A percentile compares a stretch with the other conserved stretches of the same genome.
Evolutionary conservation across 2,329 filamentous ascomycete species (phyloP).

Genomic region (Sphaceloma murrayae): DNA sequence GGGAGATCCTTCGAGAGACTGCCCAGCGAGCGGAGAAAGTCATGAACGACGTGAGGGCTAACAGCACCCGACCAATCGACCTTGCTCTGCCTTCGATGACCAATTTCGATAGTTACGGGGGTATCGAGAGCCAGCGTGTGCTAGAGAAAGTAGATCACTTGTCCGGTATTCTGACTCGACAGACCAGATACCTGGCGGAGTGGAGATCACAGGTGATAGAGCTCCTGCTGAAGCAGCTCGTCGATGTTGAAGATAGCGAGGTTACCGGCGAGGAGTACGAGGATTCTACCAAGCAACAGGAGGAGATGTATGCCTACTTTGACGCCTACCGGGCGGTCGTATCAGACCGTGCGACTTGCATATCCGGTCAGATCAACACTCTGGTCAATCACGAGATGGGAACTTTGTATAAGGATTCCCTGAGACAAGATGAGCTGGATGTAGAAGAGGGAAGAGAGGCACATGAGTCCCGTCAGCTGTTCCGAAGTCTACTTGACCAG

Average conservation of each 20-base stretch:
- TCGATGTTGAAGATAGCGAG: constrained; percentile 73
- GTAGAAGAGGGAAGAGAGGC: neutral
- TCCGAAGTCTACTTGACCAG: constrained; percentile 39
- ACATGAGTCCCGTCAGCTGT: constrained; percentile 48
- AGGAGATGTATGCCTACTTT: constrained; percentile 80
- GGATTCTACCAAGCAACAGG: constrained; percentile 75
- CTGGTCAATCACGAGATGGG: constrained; percentile 66
- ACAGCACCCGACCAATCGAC: constrained; percentile 34
- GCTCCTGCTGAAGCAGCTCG: constrained; percentile 61
- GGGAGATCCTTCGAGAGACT: constrained; percentile 60
- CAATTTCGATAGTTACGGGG: constrained; percentile 44
- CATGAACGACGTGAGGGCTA: constrained; percentile 51
- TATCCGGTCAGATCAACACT: constrained; percentile 68
- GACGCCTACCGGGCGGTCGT: constrained; percentile 65
- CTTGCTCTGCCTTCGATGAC: constrained; percentile 34
- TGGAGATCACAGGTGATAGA: constrained; percentile 67
- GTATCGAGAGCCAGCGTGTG: constrained; percentile 62
- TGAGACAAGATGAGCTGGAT: constrained; percentile 55
- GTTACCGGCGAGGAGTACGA: constrained; percentile 84
- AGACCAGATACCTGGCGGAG: constrained; percentile 59
- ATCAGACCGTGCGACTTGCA: constrained; percentile 65
- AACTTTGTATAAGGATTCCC: constrained; percentile 26
- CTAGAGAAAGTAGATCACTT: constrained; percentile 58
- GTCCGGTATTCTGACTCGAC: constrained; percentile 57
- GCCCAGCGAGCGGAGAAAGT: constrained; percentile 50